Conservation (phyloP, 768 basidiomycete genomes). For the Astraeus odoratus region DNA sequence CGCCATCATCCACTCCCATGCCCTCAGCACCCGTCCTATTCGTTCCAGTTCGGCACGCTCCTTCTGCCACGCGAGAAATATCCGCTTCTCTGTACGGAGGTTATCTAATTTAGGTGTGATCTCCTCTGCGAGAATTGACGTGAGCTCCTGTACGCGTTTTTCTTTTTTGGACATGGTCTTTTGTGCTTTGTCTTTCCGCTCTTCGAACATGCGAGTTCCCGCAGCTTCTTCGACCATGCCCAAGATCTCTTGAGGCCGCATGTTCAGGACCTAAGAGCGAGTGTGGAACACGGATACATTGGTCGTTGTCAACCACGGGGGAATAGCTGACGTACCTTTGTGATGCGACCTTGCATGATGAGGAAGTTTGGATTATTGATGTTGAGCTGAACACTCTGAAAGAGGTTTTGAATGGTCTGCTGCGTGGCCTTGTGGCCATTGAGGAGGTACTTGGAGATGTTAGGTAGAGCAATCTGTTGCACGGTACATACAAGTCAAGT, state of each 20-base stretch:
- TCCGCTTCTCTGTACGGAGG: conserved; percentile 81
- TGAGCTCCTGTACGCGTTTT: conserved; percentile 89
- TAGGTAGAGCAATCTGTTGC: conserved; percentile 84
- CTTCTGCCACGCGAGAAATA: conserved; percentile 88
- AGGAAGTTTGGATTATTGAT: conserved; percentile 99
- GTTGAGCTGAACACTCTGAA: conserved; percentile 95
- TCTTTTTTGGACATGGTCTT: conserved; percentile 98
- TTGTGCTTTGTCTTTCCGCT: conserved; percentile 92
- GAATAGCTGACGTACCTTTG: conserved; percentile 54
- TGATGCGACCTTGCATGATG: conserved; percentile 99
- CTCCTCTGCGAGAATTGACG: conserved; percentile 73
- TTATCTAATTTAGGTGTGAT: conserved; percentile 93
- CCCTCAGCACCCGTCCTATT: conserved; percentile 71
- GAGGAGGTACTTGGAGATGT: conserved; percentile 88
- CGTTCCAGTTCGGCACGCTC: conserved; percentile 81
- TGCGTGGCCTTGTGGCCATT: conserved; percentile 94
- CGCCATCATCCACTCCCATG: conserved; percentile 80
- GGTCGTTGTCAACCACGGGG: too few species aligned
- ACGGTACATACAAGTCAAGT: not conserved
- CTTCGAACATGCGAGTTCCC: conserved; percentile 98
- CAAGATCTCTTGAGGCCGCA: conserved; percentile 96
- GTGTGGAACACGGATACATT: not conserved
- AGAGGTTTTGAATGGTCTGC: conserved; percentile 78
- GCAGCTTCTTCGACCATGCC: conserved; percentile 99
- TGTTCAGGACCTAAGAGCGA: conserved; percentile 71